Conservation (phyloP, 176 grass and related monocot genomes). For the Oryza rufipogon region DNA sequence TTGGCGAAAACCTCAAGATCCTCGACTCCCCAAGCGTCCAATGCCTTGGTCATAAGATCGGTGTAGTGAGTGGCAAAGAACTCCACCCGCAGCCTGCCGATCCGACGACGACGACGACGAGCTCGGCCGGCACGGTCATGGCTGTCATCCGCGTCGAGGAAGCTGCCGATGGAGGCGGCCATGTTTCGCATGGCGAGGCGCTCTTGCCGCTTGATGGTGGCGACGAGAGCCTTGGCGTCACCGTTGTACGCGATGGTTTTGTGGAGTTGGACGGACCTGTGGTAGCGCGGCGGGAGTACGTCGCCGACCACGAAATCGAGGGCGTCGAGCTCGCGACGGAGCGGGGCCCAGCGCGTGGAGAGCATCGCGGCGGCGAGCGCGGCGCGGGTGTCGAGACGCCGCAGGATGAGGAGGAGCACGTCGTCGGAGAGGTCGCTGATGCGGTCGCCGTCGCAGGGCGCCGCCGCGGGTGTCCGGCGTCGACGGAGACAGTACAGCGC, state of each 20-base stretch:
- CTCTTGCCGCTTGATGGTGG: constrained; percentile 13
- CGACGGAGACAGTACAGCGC: too few species aligned
- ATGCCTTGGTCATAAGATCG: not conserved
- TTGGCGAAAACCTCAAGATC: constrained; percentile 28
- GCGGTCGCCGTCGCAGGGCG: not conserved
- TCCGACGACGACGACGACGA: not conserved
- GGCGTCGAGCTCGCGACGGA: not conserved
- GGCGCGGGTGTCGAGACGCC: not conserved
- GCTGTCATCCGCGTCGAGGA: not conserved
- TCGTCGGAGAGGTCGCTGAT: not conserved
- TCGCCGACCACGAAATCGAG: constrained; percentile 20
- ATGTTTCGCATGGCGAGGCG: constrained; percentile 17
- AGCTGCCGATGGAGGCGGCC: not conserved
- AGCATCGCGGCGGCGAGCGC: not conserved
- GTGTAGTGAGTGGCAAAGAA: not conserved
- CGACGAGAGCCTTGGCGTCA: too few species aligned
- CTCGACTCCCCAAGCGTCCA: constrained; percentile 16
- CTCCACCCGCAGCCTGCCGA: not conserved
- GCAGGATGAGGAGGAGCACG: not conserved
- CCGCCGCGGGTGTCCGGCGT: too few species aligned
- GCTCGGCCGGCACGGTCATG: not conserved
- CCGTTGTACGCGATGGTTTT: not conserved
- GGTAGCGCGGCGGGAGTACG: constrained; percentile 9
- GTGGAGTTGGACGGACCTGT: not conserved
- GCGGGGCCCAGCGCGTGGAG: constrained; percentile 21